Evolutionary conservation across 106 monocot species (phyloP), one percentile per base, ranked within the genome.

Genomic region (Chionographis japonica): DNA sequence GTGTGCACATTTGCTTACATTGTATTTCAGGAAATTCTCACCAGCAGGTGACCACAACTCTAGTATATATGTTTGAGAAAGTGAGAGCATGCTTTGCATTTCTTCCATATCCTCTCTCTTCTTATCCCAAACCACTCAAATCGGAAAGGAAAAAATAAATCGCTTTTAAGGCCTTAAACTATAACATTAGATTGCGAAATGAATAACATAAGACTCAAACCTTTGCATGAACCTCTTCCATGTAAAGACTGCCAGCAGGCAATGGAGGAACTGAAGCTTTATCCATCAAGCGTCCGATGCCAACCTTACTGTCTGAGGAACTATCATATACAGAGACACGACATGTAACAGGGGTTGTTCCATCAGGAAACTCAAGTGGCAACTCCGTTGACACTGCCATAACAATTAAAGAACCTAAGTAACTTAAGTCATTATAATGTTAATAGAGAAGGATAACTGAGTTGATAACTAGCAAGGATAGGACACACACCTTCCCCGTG

Each of bases 351-450:
- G 95, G 92, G 9, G 92, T 95, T 62, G 92, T 95, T 68, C 95
- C 92, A 79, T 95, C 92, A 75, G 95, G 95, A 78, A 95, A 95
- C 62, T 95, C 95, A 20, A 95, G 84, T 52, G 95, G 95, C 64
- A 95, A 69, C 65, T 89, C 95, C 67, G 89, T 73, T 70, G 78
- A 68, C 19, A 92, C 91, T 95, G 89, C 69, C 55, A 85, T 12
- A 59, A 46, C 50, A 74, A 68, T 17, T 37, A 67, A 17, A n/a
- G 54, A 6, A 17, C 12, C 37, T 37, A 55, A 55, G 39, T 16
- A 37, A 55, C 55, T 36, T 13, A 18, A 35, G 50, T 54, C 38
- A 54, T 15, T 15, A 27, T 27, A 27, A 27, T 27, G 27, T 27
- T 27, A 27, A 27, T 27, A 27, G 1, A 27, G 27, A 27, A 27